A percentile compares a stretch with the other conserved stretches of the same genome.
phyloP scores from a whole-genome alignment of 2,329 filamentous ascomycete species.

The Trichophyton verrucosum region DNA sequence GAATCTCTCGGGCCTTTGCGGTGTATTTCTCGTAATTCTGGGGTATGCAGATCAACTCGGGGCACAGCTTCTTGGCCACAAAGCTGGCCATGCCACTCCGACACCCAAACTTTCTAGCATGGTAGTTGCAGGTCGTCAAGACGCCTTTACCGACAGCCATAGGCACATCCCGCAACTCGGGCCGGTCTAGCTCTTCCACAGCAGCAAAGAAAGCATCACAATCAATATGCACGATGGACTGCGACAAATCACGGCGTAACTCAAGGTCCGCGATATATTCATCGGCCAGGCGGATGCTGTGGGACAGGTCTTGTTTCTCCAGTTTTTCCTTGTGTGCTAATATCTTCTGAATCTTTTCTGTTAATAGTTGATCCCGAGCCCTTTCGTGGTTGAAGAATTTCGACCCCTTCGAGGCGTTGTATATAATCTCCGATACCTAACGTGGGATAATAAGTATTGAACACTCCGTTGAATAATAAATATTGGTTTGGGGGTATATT shows the following conservation, averaged over 20 bases:
- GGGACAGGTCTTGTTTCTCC: slow-evolving; percentile 60
- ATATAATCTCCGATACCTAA: slow-evolving; percentile 91
- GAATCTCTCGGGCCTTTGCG: slow-evolving; percentile 77
- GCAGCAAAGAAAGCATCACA: slow-evolving; percentile 97
- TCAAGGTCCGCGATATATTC: slow-evolving; percentile 72
- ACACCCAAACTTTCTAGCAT: slow-evolving; percentile 78
- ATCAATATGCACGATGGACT: slow-evolving; percentile 81
- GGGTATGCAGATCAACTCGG: slow-evolving; percentile 66
- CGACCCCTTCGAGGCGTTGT: slow-evolving; percentile 89
- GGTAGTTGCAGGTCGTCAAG: slow-evolving; percentile 69
- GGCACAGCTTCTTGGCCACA: slow-evolving; percentile 88
- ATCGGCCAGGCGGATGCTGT: slow-evolving; percentile 64
- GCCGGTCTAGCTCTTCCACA: slow-evolving; percentile 72
- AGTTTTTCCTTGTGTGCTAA: slow-evolving; percentile 61
- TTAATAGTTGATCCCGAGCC: slow-evolving; percentile 65
- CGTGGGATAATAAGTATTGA: neutral
- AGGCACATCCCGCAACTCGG: slow-evolving; percentile 72
- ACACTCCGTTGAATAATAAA: neutral
- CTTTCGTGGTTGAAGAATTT: slow-evolving; percentile 95
- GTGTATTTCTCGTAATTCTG: slow-evolving; percentile 85
- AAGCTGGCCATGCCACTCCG: slow-evolving; percentile 93
- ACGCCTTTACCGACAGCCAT: slow-evolving; percentile 78
- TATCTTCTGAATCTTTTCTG: slow-evolving; percentile 72
- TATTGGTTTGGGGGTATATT: neutral
- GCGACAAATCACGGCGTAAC: slow-evolving; percentile 62